Percentiles rank a stretch among this genome's conserved stretches.
Evolutionary conservation across 495 filamentous ascomycete genomes (phyloP).

Genomic region (Aspergillus heteromorphus): DNA sequence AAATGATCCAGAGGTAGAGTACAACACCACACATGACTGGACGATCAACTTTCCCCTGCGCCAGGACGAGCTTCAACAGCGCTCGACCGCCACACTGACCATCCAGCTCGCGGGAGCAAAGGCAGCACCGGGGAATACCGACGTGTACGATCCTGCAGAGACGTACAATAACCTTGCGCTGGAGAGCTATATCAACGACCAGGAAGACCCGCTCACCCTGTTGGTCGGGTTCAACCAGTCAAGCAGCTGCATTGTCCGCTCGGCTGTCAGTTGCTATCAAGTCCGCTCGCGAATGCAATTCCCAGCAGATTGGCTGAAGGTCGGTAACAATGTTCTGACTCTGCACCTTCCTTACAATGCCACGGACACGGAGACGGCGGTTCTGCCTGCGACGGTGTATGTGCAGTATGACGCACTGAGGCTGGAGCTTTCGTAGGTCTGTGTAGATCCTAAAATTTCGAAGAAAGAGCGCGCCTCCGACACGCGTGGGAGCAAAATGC

Average conservation of each 20-base stretch:
- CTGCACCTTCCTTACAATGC: conserved; percentile 48
- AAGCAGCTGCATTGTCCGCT: conserved; percentile 49
- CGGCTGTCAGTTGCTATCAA: conserved; percentile 54
- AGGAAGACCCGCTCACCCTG: conserved; percentile 20
- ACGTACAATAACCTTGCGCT: conserved; percentile 40
- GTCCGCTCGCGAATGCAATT: conserved; percentile 48
- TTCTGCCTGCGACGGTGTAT: conserved; percentile 46
- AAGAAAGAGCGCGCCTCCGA: too few relatives aligned
- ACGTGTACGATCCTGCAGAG: conserved; percentile 43
- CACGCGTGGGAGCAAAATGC: too few relatives aligned
- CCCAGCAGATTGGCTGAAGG: conserved; percentile 32
- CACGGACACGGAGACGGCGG: conserved; percentile 48
- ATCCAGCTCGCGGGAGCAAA: conserved; percentile 54
- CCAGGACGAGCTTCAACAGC: conserved; percentile 17
- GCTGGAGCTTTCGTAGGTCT: conserved; percentile 35
- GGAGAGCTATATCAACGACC: conserved; percentile 26
- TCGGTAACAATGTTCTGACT: conserved; percentile 45
- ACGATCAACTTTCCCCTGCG: conserved; percentile 45
- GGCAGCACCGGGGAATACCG: conserved; percentile 52
- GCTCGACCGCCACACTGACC: conserved; percentile 43
- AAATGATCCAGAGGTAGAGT: conserved; percentile 33
- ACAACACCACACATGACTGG: conserved; percentile 44
- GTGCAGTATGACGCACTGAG: conserved; percentile 56
- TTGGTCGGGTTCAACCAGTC: conserved; percentile 28
- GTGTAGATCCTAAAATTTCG: neutral